Conservation (phyloP, 1,284 basidiomycete species). For the Cutaneotrichosporon sp. region DNA sequence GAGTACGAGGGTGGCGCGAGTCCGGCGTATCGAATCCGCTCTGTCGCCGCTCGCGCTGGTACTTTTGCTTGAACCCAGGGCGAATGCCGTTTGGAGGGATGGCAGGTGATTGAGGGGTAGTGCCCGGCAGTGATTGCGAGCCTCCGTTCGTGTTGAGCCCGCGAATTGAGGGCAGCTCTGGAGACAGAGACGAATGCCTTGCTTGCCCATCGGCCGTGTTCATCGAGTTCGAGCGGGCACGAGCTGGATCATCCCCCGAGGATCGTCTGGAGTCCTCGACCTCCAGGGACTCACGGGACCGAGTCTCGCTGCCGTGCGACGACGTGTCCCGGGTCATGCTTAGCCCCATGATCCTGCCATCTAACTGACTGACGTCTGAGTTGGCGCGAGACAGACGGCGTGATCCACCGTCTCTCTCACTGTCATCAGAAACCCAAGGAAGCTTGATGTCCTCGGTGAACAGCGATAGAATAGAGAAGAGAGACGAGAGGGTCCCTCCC, state of each 20-base stretch:
- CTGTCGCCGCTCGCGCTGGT: background rate
- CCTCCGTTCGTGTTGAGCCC: background rate
- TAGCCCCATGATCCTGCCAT: constrained; percentile 28
- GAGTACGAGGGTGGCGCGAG: constrained; percentile 1
- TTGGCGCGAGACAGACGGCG: constrained; percentile 34
- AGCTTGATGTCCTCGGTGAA: constrained; percentile 98
- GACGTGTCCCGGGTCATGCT: background rate
- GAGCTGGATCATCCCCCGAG: background rate
- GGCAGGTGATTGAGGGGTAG: background rate
- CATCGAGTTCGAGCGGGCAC: constrained; percentile 12
- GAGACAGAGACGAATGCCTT: constrained; percentile 8
- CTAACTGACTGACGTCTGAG: constrained; percentile 52
- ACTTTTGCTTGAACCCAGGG: background rate
- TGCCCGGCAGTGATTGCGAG: constrained; percentile 9
- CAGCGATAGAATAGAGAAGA: constrained; percentile 91
- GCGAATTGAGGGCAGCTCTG: background rate
- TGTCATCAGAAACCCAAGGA: constrained; percentile 61
- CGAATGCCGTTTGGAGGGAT: background rate
- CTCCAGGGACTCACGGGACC: background rate
- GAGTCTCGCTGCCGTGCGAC: background rate
- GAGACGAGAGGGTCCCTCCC: constrained; percentile 90
- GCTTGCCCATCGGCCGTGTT: constrained; percentile 16
- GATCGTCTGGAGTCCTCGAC: background rate
- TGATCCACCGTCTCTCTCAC: constrained; percentile 43
- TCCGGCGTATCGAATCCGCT: constrained; percentile 5